A percentile compares a stretch with the other conserved stretches of the same genome.
These are phyloP conservation scores for Cladorrhinum sp. DNA, from an alignment of 2,329 filamentous ascomycete species.

Conservation along the genomic window DNA sequence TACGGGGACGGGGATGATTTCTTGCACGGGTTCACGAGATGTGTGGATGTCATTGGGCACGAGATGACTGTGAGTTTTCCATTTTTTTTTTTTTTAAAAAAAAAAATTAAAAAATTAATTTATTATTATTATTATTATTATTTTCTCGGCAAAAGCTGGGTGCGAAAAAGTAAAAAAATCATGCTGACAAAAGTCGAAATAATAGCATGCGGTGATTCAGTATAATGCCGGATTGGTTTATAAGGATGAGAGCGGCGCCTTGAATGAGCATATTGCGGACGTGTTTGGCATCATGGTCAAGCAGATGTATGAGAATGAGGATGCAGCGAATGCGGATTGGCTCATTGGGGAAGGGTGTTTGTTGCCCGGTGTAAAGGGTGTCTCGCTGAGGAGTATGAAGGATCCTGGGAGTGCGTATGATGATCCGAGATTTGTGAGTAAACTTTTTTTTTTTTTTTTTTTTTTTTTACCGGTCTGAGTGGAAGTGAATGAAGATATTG, in stretches of 20 bases:
- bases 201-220: conserved; percentile 50
- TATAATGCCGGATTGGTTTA: conserved; percentile 50
- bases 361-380: conserved; percentile 47
- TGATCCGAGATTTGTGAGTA: conserved; percentile 47
- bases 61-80: conserved; percentile 46
- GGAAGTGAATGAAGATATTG: no score
- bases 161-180: not conserved
- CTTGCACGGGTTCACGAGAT: conserved; percentile 49
- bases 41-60: conserved; percentile 55
- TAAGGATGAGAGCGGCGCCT: conserved; percentile 48
- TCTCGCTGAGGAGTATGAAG: conserved; percentile 55
- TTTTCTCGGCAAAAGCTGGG: not conserved
- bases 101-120: no score
- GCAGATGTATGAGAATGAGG: conserved; percentile 47
- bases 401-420: conserved; percentile 51
- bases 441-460: no score
- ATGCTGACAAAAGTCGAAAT: not conserved
- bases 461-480: no score
- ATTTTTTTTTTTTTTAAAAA: no score
- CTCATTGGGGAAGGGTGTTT: conserved; percentile 53
- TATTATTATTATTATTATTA: no score
- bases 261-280: conserved; percentile 57
- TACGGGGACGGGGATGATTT: conserved; percentile 55
- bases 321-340: conserved; percentile 49
- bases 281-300: conserved; percentile 57